These are phyloP conservation scores for Geosmithia morbida DNA, from an alignment of 2,329 filamentous ascomycete species.

Conservation along the genomic window DNA sequence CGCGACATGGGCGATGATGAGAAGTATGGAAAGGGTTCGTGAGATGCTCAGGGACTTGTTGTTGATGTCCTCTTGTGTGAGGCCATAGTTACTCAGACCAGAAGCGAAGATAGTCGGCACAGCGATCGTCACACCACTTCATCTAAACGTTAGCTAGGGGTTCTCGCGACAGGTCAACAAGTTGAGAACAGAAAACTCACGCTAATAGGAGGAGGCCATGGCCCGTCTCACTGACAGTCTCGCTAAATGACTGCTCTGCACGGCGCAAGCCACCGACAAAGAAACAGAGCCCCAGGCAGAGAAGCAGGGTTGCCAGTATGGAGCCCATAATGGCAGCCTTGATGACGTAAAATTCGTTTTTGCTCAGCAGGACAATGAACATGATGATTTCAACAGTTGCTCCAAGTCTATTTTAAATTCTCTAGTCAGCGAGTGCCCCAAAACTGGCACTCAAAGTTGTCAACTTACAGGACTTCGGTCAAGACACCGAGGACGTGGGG, in stretches of 20 bases:
- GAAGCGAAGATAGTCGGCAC: conserved; percentile 42
- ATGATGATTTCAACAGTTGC: conserved; percentile 71
- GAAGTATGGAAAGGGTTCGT: conserved; percentile 54
- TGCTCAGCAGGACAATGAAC: conserved; percentile 58
- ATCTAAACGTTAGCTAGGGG: not conserved
- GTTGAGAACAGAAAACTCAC: conserved; percentile 28
- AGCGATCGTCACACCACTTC: conserved; percentile 18
- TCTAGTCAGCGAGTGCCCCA: conserved; percentile 8
- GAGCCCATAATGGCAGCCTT: conserved; percentile 74
- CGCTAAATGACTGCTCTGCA: conserved; percentile 57
- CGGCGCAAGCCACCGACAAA: conserved; percentile 57
- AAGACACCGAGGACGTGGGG: conserved; percentile 58
- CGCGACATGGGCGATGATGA: conserved; percentile 53
- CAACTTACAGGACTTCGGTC: conserved; percentile 36
- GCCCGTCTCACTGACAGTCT: conserved; percentile 65
- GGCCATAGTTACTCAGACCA: conserved; percentile 18
- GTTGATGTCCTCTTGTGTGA: conserved; percentile 24
- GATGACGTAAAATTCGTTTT: conserved; percentile 51
- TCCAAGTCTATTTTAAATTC: conserved; percentile 32
- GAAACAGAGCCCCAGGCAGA: conserved; percentile 72
- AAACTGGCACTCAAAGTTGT: not conserved
- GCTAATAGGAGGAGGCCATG: conserved; percentile 65
- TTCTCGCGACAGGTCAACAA: conserved; percentile 12
- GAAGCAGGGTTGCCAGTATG: conserved; percentile 65
- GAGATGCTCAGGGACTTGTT: conserved; percentile 49